Percentiles rank a stretch among this genome's conserved stretches.
These are phyloP conservation scores for Trametes polyzona DNA, from an alignment of 1,284 basidiomycete genomes.

Conservation along the genomic window DNA sequence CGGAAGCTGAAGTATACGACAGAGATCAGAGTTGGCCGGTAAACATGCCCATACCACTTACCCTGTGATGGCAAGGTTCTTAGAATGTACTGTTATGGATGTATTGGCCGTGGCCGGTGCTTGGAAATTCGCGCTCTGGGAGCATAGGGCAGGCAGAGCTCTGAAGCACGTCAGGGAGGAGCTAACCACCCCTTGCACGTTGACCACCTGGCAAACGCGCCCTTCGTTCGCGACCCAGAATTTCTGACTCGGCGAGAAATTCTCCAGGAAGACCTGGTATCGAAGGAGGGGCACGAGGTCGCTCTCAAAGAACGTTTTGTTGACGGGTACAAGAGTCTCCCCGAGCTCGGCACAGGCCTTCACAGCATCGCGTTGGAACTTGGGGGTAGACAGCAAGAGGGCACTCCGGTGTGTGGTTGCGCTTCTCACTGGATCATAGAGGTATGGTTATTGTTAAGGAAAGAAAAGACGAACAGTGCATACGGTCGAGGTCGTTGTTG, in stretches of 20 bases:
- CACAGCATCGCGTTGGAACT: constrained; percentile 23
- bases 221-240: constrained; percentile 35
- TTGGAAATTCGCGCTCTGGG: constrained; percentile 30
- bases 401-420: constrained; percentile 28
- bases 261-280: constrained; percentile 31
- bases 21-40: too few species aligned
- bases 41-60: constrained; percentile 12
- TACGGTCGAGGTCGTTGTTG: constrained; percentile 35
- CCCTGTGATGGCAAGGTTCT: constrained; percentile 33
- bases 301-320: constrained; percentile 31
- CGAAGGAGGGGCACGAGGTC: constrained; percentile 32
- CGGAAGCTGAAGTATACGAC: constrained; percentile 34
- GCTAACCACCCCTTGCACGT: constrained; percentile 27
- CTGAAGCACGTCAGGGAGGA: constrained; percentile 25
- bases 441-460: background rate
- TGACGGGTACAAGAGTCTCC: constrained; percentile 33
- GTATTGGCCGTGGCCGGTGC: constrained; percentile 25
- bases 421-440: constrained; percentile 20
- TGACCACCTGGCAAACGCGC: constrained; percentile 29
- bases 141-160: constrained; percentile 34
- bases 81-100: constrained; percentile 27
- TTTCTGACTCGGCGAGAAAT: constrained; percentile 25
- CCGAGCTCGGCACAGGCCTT: constrained; percentile 28
- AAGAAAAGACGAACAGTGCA: background rate
- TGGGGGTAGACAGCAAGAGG: constrained; percentile 27